Evolutionary conservation across 495 filamentous ascomycete genomes (phyloP), one percentile per base, ranked within the genome.

Genomic region (Xylaria curta): DNA sequence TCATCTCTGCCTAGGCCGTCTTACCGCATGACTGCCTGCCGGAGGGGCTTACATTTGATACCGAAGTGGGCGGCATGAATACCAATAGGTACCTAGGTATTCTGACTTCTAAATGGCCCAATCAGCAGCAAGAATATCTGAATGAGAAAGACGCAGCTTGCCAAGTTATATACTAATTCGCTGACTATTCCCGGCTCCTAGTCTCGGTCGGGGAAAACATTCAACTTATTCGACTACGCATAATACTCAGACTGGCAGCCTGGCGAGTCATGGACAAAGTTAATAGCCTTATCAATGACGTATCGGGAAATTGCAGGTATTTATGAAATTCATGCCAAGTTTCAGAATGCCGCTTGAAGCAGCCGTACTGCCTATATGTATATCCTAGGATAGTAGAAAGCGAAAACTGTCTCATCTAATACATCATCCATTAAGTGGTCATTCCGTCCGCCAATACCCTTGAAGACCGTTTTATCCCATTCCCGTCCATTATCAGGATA

Each of bases 351-450:
- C 40, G 64, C 64, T 33, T 19, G 26, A 21, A 40, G 46, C 44
- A 66, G 28, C 47, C 19, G 53, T 60, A 28, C 66, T 31, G 56
- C 65, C 21, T 44, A 28, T 10, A 44, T 58, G 31, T 38, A n/a
- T 42, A n/a, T 42, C 38, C 7, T 60, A 44, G 26, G 17, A 17
- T 19, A 31, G 19, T 38, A 38, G 54, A 13, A 69, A 60, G 53
- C 13, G 17, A 31, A 24, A 36, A 36, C 36, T 53, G 19, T 67
- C 36, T 68, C 66, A 47, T 67, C 31, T 67, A 67, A 54, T 60
- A 38, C 66, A 68, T 68, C 66, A 60, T 68, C 66, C 66, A 60
- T 68, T 46, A 68, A 46, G 51, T 61, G 15, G 38, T 69, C 56
- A 17, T 69, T 31, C 54, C 67, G 38, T 49, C 67, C 67, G 56